Evolutionary conservation across 495 filamentous ascomycete genomes (phyloP).

Genomic region (Extremus antarcticus): DNA sequence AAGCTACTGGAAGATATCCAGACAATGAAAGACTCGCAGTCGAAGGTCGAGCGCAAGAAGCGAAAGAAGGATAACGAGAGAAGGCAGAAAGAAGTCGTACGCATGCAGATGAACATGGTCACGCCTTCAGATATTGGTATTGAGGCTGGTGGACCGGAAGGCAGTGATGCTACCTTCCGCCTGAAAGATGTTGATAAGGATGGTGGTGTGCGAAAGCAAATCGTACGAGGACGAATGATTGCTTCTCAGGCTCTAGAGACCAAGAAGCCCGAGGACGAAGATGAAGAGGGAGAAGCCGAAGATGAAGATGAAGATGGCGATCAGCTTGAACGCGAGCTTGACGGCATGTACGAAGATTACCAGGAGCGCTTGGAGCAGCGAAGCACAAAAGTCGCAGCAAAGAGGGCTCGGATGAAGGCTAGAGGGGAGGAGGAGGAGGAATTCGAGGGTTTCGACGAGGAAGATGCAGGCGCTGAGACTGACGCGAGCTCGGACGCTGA

Average conservation of each 20-base stretch:
- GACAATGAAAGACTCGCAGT: slow-evolving; percentile 65
- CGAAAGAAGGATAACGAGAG: slow-evolving; percentile 75
- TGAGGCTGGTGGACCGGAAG: slow-evolving; percentile 70
- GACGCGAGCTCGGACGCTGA: slow-evolving; percentile 30
- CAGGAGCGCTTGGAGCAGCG: slow-evolving; percentile 63
- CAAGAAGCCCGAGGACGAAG: slow-evolving; percentile 39
- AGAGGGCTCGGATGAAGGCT: slow-evolving; percentile 72
- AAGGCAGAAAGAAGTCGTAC: slow-evolving; percentile 79
- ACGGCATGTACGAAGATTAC: slow-evolving; percentile 76
- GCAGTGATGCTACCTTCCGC: slow-evolving; percentile 70
- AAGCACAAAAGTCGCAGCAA: slow-evolving; percentile 80
- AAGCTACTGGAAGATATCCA: slow-evolving; percentile 79
- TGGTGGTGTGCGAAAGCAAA: slow-evolving; percentile 48
- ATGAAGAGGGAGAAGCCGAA: slow-evolving; percentile 49
- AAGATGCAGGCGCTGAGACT: slow-evolving; percentile 25
- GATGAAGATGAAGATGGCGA: slow-evolving; percentile 72
- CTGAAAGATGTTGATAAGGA: slow-evolving; percentile 69
- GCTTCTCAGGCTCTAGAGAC: slow-evolving; percentile 38
- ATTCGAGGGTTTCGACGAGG: slow-evolving; percentile 75
- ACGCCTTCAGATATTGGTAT: slow-evolving; percentile 91
- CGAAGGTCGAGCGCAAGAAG: slow-evolving; percentile 63
- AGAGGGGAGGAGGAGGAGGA: slow-evolving; percentile 80
- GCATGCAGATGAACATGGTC: slow-evolving; percentile 95
- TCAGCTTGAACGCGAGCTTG: slow-evolving; percentile 68
- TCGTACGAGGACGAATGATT: slow-evolving; percentile 67